phyloP scores from a whole-genome alignment of 345 rosid species.

The Syzygium jambos region DNA sequence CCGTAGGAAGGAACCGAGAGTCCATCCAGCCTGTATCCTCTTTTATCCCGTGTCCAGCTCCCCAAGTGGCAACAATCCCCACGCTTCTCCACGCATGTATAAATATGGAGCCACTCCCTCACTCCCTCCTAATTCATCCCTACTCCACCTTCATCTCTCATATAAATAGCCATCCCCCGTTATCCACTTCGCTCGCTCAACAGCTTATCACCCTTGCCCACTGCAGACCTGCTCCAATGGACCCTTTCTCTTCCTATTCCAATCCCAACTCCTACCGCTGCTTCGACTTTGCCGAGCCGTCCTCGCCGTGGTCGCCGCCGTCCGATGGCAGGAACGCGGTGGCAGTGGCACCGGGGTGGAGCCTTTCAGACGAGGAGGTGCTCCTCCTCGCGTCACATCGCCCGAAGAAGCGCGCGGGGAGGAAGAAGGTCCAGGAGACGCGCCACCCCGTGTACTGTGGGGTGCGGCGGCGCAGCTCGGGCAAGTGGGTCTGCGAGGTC shows the following conservation, averaged over 20 bases:
- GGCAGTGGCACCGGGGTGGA: neutral
- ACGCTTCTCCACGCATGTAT: neutral
- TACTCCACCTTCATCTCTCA: neutral
- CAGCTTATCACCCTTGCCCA: neutral
- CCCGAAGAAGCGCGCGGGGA: slow-evolving; percentile 73
- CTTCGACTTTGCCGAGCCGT: neutral
- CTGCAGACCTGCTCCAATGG: slow-evolving; percentile 2
- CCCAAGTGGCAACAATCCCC: neutral
- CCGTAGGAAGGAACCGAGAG: neutral
- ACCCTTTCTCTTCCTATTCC: slow-evolving; percentile 6
- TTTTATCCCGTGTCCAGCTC: neutral
- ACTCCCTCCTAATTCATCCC: neutral
- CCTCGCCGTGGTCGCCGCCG: neutral
- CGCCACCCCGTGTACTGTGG: slow-evolving; percentile 85
- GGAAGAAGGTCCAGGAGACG: slow-evolving; percentile 86
- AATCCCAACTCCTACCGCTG: slow-evolving; percentile 7
- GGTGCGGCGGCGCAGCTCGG: slow-evolving; percentile 55
- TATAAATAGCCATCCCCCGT: neutral
- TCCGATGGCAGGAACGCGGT: slow-evolving; percentile 11
- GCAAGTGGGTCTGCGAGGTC: slow-evolving; percentile 90
- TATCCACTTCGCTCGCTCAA: neutral
- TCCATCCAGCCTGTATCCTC: neutral
- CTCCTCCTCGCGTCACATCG: slow-evolving; percentile 52
- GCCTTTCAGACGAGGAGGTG: slow-evolving; percentile 40
- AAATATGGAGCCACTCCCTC: neutral